phyloP scores from a whole-genome alignment of 106 monocot species.

The Apostasia ramifera region DNA sequence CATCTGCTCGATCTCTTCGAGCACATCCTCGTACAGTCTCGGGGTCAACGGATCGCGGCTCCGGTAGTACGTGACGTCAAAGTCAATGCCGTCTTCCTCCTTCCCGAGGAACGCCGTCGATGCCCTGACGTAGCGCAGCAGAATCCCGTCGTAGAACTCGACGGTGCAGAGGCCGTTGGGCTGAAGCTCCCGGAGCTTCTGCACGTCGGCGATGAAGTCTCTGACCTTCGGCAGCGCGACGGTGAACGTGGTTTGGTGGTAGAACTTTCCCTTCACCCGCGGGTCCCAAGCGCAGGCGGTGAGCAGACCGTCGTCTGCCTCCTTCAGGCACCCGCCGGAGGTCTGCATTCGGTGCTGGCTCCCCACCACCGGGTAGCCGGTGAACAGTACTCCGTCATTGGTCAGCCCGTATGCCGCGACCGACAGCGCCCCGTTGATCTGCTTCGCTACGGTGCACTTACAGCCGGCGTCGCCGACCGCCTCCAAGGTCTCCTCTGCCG shows the following conservation, averaged over 20 bases:
- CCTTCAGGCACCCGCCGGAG: conserved; percentile 32
- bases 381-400: conserved; percentile 28
- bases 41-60: conserved; percentile 37
- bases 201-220: conserved; percentile 52
- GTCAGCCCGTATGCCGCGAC: conserved; percentile 24
- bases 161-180: conserved; percentile 35
- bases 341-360: conserved; percentile 45
- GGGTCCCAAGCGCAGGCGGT: conserved; percentile 58
- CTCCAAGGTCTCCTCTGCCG: conserved; percentile 34
- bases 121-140: conserved; percentile 35
- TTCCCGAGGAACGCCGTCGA: conserved; percentile 52
- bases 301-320: conserved; percentile 32
- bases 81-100: conserved; percentile 28
- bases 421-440: neutral
- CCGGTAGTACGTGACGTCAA: conserved; percentile 61
- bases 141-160: conserved; percentile 44
- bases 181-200: conserved; percentile 29
- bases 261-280: conserved; percentile 18
- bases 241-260: conserved; percentile 33
- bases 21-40: conserved; percentile 36
- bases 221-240: conserved; percentile 28
- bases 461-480: conserved; percentile 8
- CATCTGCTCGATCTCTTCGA: conserved; percentile 90
- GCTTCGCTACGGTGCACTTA: conserved; percentile 20
- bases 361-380: conserved; percentile 49